Base-by-base conservation (phyloP, 768 basidiomycete species). In the Leccinellum albellum region DNA sequence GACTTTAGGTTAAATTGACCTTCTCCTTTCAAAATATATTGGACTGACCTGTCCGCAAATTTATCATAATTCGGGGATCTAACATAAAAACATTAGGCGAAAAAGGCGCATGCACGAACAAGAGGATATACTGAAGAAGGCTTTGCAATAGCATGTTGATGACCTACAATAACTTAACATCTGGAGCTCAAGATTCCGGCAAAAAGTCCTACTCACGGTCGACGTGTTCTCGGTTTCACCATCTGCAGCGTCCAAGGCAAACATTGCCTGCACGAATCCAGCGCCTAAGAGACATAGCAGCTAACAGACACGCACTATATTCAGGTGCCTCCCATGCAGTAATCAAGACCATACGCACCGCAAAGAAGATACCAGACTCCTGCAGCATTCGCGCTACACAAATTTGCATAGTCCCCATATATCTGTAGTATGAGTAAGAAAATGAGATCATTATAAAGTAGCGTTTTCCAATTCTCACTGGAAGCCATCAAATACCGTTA, bases 361-460 rank as follows among this genome's bases (percentile, higher is more conserved):
- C 89, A 72, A 95, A 94, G 76, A 95, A 95, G 49, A 97, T 86
- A 3, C 91, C 87, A 20, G 92, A 94, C 72, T 98, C 94, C 66
- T 89, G 87, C 60, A 98, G 73, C 94, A 98, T 98, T 13, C 93
- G 81, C 20, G 91, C 85, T 2, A 96, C 85, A 59, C 94, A 95
- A 28, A 98, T 93, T 68, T 96, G 93, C 86, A 97, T 86, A 0
- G 89, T 94, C 8, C 94, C 94, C 47, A 98, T 84, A 63, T 90
- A 90, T 66, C 88, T 89, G 51, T 20, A 57, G 52, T 31, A 40
- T n/a, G 52, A 13, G 1, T 12, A 9, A 51, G 46, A 28, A 48
- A 29, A 49, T 51, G 33, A 47, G 40, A 33, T 14, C 13, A 14
- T 54, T 35, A n/a, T 37, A 33, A 51, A 32, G 20, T 15, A 29